These are phyloP conservation scores for Venturia oleaginea DNA, from an alignment of 2,329 filamentous ascomycete genomes.

Conservation along the genomic window DNA sequence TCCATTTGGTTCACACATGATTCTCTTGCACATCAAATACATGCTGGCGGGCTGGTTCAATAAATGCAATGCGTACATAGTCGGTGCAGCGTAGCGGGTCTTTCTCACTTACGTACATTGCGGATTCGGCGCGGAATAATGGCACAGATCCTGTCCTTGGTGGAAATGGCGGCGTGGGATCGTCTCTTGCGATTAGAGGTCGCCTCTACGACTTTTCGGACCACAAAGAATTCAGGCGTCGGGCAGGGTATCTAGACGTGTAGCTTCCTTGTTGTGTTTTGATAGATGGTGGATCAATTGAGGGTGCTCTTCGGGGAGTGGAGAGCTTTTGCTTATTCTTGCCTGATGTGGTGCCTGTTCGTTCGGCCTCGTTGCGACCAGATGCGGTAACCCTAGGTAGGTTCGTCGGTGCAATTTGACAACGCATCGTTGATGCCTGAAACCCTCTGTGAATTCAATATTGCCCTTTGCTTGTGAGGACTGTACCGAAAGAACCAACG, in stretches of 20 bases:
- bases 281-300: not conserved
- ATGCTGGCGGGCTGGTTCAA: not conserved
- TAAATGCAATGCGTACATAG: not conserved
- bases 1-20: not conserved
- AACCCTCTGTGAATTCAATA: not conserved
- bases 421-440: not conserved
- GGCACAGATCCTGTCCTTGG: not conserved
- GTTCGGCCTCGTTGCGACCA: not conserved
- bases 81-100: not conserved
- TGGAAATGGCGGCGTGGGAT: not conserved
- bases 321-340: not conserved
- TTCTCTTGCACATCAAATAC: not conserved
- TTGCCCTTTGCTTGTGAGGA: not conserved
- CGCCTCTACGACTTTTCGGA: not conserved
- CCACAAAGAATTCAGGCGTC: not conserved
- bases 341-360: not conserved
- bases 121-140: not conserved
- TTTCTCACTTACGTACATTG: not conserved
- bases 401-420: not conserved
- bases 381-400: not conserved
- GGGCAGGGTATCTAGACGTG: not conserved
- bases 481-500: not conserved
- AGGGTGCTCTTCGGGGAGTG: not conserved
- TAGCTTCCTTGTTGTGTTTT: not conserved
- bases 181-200: not conserved